A percentile compares a stretch with the other conserved stretches of the same genome.
Evolutionary conservation across 805 yeast genomes (phyloP).

Genomic region (Candida alai): DNA sequence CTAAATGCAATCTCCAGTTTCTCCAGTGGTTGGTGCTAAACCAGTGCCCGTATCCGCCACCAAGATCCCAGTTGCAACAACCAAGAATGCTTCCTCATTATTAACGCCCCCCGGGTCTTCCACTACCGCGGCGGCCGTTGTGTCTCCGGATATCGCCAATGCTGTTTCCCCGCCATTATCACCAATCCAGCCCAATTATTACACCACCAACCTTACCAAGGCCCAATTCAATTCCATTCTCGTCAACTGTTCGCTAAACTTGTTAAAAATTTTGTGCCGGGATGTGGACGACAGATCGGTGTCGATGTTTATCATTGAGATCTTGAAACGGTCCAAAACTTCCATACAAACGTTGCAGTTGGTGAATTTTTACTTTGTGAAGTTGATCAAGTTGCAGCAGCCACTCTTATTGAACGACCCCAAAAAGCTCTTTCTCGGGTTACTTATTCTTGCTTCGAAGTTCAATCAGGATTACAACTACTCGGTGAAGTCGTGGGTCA

Average conservation of each 20-base stretch:
- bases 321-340: constrained; percentile 34
- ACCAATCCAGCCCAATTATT: constrained; percentile 39
- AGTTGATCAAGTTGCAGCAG: constrained; percentile 40
- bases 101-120: constrained; percentile 1
- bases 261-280: constrained; percentile 31
- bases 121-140: neutral
- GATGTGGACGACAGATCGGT: constrained; percentile 13
- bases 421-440: constrained; percentile 62
- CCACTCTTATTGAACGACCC: constrained; percentile 26
- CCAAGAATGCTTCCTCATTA: neutral
- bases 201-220: constrained; percentile 36
- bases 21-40: neutral
- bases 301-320: constrained; percentile 45
- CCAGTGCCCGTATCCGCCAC: too few species aligned
- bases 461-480: constrained; percentile 71
- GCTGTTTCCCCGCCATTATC: constrained; percentile 8
- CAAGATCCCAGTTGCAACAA: neutral
- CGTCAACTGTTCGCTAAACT: constrained; percentile 32
- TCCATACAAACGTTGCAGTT: constrained; percentile 62
- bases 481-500: constrained; percentile 67
- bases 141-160: too few species aligned
- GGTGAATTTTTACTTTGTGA: constrained; percentile 60
- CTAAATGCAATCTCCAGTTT: constrained; percentile 1
- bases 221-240: constrained; percentile 38
- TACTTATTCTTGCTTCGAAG: constrained; percentile 69